Evolutionary conservation across 2,329 filamentous ascomycete species (phyloP).

Genomic region (Tolypocladium guangdongense): DNA sequence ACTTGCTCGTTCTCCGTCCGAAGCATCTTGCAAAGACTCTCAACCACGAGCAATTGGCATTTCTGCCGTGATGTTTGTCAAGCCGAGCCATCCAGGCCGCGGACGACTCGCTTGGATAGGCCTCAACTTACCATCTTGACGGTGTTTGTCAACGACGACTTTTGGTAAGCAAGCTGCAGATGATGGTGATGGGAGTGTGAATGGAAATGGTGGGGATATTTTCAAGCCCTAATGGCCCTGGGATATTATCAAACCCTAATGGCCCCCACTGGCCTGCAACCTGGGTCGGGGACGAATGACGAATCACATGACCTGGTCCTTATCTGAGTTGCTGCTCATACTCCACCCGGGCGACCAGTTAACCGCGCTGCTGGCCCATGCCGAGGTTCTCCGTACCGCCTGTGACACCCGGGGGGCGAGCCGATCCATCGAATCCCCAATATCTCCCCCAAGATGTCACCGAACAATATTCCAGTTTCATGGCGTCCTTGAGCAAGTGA

Average conservation of each 20-base stretch:
- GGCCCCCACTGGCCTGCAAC: constrained; percentile 7
- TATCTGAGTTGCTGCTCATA: neutral
- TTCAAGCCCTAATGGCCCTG: constrained; percentile 27
- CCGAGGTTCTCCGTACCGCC: constrained; percentile 8
- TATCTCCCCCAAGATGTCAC: neutral
- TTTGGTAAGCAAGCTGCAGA: constrained; percentile 24
- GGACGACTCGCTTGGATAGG: constrained; percentile 16
- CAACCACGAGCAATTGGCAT: constrained; percentile 30
- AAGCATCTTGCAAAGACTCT: constrained; percentile 98
- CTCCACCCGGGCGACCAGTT: neutral
- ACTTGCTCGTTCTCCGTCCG: constrained; percentile 53
- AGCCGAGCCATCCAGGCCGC: neutral
- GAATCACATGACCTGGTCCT: constrained; percentile 20
- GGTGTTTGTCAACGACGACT: constrained; percentile 37
- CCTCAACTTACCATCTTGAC: constrained; percentile 60
- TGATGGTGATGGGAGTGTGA: constrained; percentile 17
- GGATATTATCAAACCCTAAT: too few species aligned
- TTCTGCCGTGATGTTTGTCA: constrained; percentile 26
- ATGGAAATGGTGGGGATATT: constrained; percentile 27
- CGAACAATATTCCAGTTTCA: neutral
- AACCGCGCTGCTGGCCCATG: neutral
- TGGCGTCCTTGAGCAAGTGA: neutral
- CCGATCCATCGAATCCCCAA: neutral
- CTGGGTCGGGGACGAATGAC: constrained; percentile 31
- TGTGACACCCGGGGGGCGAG: neutral